Base-by-base conservation (phyloP, 2,329 filamentous ascomycete species). In the Talaromyces sp. region DNA sequence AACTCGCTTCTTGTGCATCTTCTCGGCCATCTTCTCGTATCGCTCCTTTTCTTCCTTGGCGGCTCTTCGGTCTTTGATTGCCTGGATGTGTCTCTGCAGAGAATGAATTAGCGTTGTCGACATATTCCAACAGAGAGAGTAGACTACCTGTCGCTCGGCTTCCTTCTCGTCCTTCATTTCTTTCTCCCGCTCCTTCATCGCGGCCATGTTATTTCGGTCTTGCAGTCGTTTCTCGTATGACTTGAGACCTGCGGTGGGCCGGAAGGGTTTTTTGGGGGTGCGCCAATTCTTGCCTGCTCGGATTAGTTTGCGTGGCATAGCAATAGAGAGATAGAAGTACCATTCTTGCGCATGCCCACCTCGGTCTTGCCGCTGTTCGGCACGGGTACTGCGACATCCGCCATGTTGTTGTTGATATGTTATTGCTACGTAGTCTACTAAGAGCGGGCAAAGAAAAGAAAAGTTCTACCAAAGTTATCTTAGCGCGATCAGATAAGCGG, bases 141-240 rank as follows among this genome's bases (percentile, higher is more conserved):
- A 92, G 68, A 16, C 13, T 79, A 95, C 93, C 84, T 94, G 84
- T 80, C 92, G 86, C 78, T 90, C 90, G n/a, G 90, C 87, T 75
- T 96, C 93, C 80, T 96, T 97, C 81, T 97, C 95, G 0, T 93
- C 91, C 82, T 94, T 96, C 87, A 99, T 88, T 78, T 97, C 93
- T 79, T 91, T 93, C 81, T 98, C 95, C 74, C 92, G 93, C 41
- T 92, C 91, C 82, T 97, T 98, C 72, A 91, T 86, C n/a, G 91
- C 87, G 13, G 87, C 85, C 71, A 89, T 85, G 8, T 88, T 85
- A 68, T 88, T 86, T 60, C 92, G 87, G 67, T 89, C 85, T 71
- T 89, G 88, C 54, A 87, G 82, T 62, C 94, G 89, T 78, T 92
- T 90, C 70, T 89, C 88, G 76, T 90, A 98, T 0, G 92, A 88